Evolutionary conservation across 805 yeast species (phyloP), one percentile per base, ranked within the genome.

Genomic region (Teunomyces funiuensis): DNA sequence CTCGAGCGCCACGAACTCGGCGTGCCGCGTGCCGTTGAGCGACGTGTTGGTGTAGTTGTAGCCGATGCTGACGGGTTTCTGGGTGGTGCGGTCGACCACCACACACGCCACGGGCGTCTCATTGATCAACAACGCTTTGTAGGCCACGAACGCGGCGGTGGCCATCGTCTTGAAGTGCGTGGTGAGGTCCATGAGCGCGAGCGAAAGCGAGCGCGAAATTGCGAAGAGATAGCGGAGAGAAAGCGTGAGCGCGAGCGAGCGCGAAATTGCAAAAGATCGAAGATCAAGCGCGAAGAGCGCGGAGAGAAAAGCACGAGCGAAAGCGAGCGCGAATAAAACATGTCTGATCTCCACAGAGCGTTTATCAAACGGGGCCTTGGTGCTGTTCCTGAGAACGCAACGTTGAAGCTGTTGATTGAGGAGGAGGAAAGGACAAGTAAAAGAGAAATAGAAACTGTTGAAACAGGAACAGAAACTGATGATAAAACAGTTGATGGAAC

Each of bases 81-180:
- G 73, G 45, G 61, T 45, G 3, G 42, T 33, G n/a, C 51, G 61
- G 15, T 58, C 51, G 14, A 52, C 64, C 52, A 84, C 80, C 1
- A 88, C 73, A 53, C 95, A 85, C 1, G 93, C 89, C 1, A 88
- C 95, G 0, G 96, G 96, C 0, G 88, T 90, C 53, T 88, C 96
- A 30, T 77, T 78, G n/a, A 49, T 64, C 31, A 67, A 67, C 16
- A 88, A 66, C 0, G 96, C 93, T 28, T 72, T 60, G 46, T 75
- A 74, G 0, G 91, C 95, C 30, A 79, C 71, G 25, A 69, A 59
- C 11, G 79, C 53, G 2, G 87, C 83, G 14, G 60, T 49, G 26
- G 66, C 57, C 87, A 81, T 82, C 50, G 65, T 69, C 52, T 56
- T 38, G 45, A 65, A 66, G 33, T 57, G 64, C n/a, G 8, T 13